A percentile compares a stretch with the other conserved stretches of the same genome.
Conservation (phyloP, 2,329 filamentous ascomycete species). For the Xylaria sp. region DNA sequence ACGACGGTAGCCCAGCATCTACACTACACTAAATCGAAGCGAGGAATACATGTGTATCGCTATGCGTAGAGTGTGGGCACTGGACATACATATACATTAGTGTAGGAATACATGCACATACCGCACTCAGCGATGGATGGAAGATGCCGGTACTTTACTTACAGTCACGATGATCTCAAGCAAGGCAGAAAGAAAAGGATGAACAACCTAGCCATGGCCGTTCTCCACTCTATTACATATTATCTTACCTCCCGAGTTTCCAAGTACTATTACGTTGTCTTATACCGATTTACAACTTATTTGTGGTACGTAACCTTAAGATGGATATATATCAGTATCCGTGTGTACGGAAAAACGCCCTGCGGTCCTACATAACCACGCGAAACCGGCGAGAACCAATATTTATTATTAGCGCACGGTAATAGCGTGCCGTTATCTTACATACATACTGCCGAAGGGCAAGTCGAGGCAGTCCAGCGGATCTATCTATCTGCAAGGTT, state of each 20-base stretch:
- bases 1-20: too few species aligned
- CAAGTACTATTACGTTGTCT: too few species aligned
- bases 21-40: not conserved
- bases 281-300: too few species aligned
- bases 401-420: not conserved
- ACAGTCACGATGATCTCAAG: not conserved
- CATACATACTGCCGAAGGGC: not conserved
- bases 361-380: constrained; percentile 25
- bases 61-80: too few species aligned
- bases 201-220: not conserved
- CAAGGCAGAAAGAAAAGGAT: not conserved
- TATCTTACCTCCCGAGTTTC: too few species aligned
- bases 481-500: constrained; percentile 13
- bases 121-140: not conserved
- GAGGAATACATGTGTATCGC: not conserved
- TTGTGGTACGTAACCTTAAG: too few species aligned
- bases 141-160: not conserved
- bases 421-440: not conserved
- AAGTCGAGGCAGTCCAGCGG: constrained; percentile 7
- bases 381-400: constrained; percentile 19
- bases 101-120: too few species aligned
- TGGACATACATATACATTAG: too few species aligned
- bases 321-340: too few species aligned
- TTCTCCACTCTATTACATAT: too few species aligned
- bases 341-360: too few species aligned